Conservation (phyloP, 345 rosid genomes). For the Populus pruinosa region DNA sequence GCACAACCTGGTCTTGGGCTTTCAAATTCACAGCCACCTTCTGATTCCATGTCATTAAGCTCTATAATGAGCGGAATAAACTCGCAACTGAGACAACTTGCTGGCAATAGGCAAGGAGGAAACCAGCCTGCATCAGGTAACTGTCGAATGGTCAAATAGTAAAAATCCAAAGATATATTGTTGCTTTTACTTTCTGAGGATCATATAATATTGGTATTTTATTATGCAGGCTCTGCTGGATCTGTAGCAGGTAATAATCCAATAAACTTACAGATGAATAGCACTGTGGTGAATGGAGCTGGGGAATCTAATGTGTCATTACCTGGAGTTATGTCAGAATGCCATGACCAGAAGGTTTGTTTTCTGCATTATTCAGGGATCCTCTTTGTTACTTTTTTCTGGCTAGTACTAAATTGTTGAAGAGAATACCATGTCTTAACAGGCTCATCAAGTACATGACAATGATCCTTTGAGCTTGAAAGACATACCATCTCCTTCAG, state of each 20-base stretch:
- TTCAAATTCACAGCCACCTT: slow-evolving; percentile 34
- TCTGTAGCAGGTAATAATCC: background rate
- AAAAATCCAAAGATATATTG: background rate
- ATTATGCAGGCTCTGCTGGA: background rate
- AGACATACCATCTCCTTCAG: slow-evolving; percentile 29
- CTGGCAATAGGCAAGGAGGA: slow-evolving; percentile 44
- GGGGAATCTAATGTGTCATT: slow-evolving; percentile 30
- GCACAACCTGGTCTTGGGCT: slow-evolving; percentile 29
- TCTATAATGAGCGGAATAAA: slow-evolving; percentile 39
- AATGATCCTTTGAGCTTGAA: slow-evolving; percentile 31
- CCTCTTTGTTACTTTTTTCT: background rate
- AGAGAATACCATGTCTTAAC: slow-evolving; percentile 22
- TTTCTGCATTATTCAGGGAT: slow-evolving; percentile 9
- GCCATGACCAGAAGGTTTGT: slow-evolving; percentile 43
- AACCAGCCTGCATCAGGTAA: slow-evolving; percentile 47
- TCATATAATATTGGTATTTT: background rate
- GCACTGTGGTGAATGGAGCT: slow-evolving; percentile 27
- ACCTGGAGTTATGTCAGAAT: slow-evolving; percentile 24
- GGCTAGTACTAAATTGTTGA: slow-evolving; percentile 7
- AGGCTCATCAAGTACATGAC: slow-evolving; percentile 6
- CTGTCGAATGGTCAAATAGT: background rate
- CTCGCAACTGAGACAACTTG: slow-evolving; percentile 44
- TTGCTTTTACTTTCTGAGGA: background rate
- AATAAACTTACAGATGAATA: background rate
- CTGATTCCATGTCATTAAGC: slow-evolving; percentile 38